Evolutionary conservation across 2,329 filamentous ascomycete genomes (phyloP).

Genomic region (Tolypocladium endophyticum): DNA sequence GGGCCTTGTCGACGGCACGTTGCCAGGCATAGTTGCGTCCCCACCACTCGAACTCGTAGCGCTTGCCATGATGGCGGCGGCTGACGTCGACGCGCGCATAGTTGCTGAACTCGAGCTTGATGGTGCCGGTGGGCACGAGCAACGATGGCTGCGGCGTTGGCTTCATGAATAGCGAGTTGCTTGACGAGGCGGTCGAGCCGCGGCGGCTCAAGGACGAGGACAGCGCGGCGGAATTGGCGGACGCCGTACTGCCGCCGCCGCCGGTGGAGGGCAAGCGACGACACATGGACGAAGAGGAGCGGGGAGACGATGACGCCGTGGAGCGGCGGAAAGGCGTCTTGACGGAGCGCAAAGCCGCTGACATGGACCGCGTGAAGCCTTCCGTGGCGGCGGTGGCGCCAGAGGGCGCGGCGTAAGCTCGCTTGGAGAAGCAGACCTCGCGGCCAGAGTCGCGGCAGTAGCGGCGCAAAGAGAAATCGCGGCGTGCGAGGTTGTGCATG

Average conservation of each 20-base stretch:
- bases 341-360: slow-evolving; percentile 37
- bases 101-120: slow-evolving; percentile 92
- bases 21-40: slow-evolving; percentile 78
- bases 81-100: slow-evolving; percentile 85
- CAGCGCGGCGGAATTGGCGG: slow-evolving; percentile 3
- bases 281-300: slow-evolving; percentile 12
- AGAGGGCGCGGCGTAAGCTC: slow-evolving; percentile 41
- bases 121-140: slow-evolving; percentile 57
- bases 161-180: neutral
- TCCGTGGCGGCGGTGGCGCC: neutral
- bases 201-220: neutral
- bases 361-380: slow-evolving; percentile 19
- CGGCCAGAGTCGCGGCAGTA: slow-evolving; percentile 90
- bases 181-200: neutral
- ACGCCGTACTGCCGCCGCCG: slow-evolving; percentile 10
- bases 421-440: slow-evolving; percentile 78
- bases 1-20: slow-evolving; percentile 61
- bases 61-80: slow-evolving; percentile 51
- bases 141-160: slow-evolving; percentile 13
- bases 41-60: slow-evolving; percentile 94
- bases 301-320: slow-evolving; percentile 5
- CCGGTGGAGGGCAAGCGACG: slow-evolving; percentile 9
- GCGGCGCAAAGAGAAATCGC: slow-evolving; percentile 81
- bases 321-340: slow-evolving; percentile 21
- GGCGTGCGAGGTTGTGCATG: slow-evolving; percentile 80